These are phyloP conservation scores for Melampsora americana DNA, from an alignment of 1,284 basidiomycete genomes.

Conservation along the genomic window DNA sequence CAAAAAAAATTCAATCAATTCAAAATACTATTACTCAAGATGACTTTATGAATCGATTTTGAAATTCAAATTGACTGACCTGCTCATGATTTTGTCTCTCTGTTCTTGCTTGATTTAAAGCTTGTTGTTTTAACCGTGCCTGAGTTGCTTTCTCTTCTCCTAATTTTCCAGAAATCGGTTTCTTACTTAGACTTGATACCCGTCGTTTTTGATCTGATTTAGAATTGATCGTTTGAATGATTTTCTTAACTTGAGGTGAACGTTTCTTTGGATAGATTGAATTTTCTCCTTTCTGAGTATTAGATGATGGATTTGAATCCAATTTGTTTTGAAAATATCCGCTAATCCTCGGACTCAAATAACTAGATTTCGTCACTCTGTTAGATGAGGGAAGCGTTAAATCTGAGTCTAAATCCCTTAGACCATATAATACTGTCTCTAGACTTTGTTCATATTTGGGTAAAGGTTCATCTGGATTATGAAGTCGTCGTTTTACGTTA, in stretches of 20 bases:
- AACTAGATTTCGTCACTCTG: neutral
- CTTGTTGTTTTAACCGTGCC: neutral
- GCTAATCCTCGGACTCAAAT: neutral
- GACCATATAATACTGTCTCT: conserved; percentile 6
- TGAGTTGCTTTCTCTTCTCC: neutral
- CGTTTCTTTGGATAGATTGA: neutral
- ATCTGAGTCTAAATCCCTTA: neutral
- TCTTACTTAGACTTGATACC: neutral
- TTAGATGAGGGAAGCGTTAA: neutral
- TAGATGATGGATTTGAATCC: neutral
- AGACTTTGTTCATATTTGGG: neutral
- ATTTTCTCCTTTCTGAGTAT: neutral
- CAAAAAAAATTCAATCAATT: too few species aligned
- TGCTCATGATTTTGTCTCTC: too few species aligned
- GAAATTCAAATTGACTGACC: too few species aligned
- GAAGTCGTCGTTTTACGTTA: conserved; percentile 19
- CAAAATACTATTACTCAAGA: too few species aligned
- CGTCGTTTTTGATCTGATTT: neutral
- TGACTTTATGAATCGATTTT: too few species aligned
- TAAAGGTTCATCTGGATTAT: conserved; percentile 33
- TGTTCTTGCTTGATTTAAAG: too few species aligned
- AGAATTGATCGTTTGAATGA: neutral
- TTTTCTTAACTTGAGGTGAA: neutral
- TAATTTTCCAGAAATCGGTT: conserved; percentile 13
- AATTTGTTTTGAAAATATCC: neutral